Conservation (phyloP, 2,329 filamentous ascomycete species). For the Aspergillus sp. region DNA sequence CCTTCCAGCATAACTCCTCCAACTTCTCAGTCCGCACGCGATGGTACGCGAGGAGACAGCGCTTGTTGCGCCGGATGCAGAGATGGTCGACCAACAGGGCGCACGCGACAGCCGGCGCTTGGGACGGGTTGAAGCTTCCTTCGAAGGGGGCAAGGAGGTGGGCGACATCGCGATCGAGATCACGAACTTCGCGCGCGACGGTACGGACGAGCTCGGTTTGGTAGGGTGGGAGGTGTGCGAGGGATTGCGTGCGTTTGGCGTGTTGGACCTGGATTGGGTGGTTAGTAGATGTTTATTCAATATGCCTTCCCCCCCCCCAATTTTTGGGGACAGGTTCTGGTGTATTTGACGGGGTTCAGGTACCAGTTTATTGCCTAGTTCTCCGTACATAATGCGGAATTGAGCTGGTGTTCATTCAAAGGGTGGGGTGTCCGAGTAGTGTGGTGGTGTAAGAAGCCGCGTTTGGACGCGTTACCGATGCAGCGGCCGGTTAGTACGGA, state of each 20-base stretch:
- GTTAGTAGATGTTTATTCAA: not conserved
- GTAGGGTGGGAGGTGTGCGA: slow-evolving; percentile 84
- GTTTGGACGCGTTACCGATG: not conserved
- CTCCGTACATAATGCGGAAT: slow-evolving; percentile 72
- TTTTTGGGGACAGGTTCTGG: not conserved
- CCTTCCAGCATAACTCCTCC: slow-evolving; percentile 91
- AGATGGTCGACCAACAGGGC: slow-evolving; percentile 90
- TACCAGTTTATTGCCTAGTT: slow-evolving; percentile 82
- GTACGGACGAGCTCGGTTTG: slow-evolving; percentile 87
- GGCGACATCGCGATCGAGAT: slow-evolving; percentile 82
- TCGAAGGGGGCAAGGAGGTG: slow-evolving; percentile 79
- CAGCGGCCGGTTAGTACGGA: not conserved
- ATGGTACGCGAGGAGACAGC: slow-evolving; percentile 92
- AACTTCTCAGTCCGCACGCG: slow-evolving; percentile 85
- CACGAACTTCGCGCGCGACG: slow-evolving; percentile 86
- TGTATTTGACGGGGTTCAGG: slow-evolving; percentile 15
- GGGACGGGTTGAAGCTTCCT: slow-evolving; percentile 79
- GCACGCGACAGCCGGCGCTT: slow-evolving; percentile 80
- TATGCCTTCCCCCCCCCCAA: too few relatives aligned
- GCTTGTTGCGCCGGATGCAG: slow-evolving; percentile 93
- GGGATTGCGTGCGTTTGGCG: slow-evolving; percentile 88
- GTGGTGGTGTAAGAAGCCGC: not conserved
- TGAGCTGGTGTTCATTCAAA: not conserved
- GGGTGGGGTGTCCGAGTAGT: not conserved
- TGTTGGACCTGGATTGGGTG: slow-evolving; percentile 73